Evolutionary conservation across 1,284 basidiomycete genomes (phyloP).

Genomic region (Trametes polyzona): DNA sequence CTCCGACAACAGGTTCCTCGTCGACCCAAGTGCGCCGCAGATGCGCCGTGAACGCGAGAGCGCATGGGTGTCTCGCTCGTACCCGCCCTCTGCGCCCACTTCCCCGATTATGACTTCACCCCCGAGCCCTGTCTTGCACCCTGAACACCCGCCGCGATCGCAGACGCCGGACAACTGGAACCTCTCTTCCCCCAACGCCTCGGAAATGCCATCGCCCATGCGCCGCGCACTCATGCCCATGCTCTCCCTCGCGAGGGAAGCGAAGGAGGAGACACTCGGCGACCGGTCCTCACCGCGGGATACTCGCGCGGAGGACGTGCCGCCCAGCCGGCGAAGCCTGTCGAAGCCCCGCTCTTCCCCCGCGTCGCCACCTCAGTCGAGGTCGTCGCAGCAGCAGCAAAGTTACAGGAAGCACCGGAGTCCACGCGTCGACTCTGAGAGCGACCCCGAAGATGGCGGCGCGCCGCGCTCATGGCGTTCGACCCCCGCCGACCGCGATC

Average conservation of each 20-base stretch:
- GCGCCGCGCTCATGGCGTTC: slow-evolving; percentile 14
- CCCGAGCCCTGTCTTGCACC: slow-evolving; percentile 23
- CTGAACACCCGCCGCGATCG: slow-evolving; percentile 19
- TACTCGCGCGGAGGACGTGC: slow-evolving; percentile 8
- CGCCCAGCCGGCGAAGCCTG: slow-evolving; percentile 18
- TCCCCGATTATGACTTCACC: slow-evolving; percentile 19
- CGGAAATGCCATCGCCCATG: slow-evolving; percentile 24
- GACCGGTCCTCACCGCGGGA: slow-evolving; percentile 1
- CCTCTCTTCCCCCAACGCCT: slow-evolving; percentile 21
- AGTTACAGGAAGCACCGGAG: slow-evolving; percentile 19
- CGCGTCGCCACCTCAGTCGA: slow-evolving; percentile 13
- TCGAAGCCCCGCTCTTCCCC: slow-evolving; percentile 20
- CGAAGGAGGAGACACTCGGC: slow-evolving; percentile 16
- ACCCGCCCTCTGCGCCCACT: slow-evolving; percentile 16
- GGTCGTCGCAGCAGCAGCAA: slow-evolving; percentile 12
- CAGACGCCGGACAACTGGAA: slow-evolving; percentile 25
- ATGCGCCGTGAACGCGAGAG: slow-evolving; percentile 15
- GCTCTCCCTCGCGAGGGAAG: slow-evolving; percentile 22
- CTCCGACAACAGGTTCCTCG: slow-evolving; percentile 20
- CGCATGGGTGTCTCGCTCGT: slow-evolving; percentile 20
- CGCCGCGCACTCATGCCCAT: slow-evolving; percentile 19
- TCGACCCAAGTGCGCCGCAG: slow-evolving; percentile 18
- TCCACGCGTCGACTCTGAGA: slow-evolving; percentile 25
- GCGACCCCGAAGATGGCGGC: slow-evolving; percentile 17
- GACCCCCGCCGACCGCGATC: slow-evolving; percentile 12